phyloP scores from a whole-genome alignment of 129 eudicot species.

The Mikania micrantha region DNA sequence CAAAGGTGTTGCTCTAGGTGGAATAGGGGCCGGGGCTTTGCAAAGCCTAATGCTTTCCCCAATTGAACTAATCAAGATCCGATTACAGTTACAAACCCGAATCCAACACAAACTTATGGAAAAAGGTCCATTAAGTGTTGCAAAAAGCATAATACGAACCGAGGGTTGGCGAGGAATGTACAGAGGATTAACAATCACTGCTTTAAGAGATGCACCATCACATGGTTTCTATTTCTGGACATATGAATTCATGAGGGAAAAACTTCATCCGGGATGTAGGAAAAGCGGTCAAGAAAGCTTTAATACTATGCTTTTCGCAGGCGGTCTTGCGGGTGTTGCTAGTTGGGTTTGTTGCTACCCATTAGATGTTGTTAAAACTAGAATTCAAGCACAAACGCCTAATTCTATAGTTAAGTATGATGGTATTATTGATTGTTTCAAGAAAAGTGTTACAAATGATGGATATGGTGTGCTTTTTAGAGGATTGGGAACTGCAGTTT shows the following conservation, averaged over 20 bases:
- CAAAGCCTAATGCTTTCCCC: constrained; percentile 84
- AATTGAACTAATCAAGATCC: constrained; percentile 80
- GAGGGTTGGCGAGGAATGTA: constrained; percentile 66
- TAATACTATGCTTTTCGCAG: constrained; percentile 74
- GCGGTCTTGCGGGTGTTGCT: constrained; percentile 89
- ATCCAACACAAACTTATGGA: constrained; percentile 10
- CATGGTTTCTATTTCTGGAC: constrained; percentile 84
- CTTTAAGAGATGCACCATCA: constrained; percentile 74
- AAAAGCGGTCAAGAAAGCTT: constrained; percentile 64
- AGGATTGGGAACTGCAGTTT: constrained; percentile 77
- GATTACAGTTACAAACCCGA: constrained; percentile 55
- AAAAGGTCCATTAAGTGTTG: constrained; percentile 52
- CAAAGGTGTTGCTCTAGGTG: constrained; percentile 67
- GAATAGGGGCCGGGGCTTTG: constrained; percentile 76
- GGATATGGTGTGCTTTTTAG: constrained; percentile 61
- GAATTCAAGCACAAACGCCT: constrained; percentile 62
- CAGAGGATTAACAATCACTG: constrained; percentile 70
- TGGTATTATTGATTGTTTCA: constrained; percentile 69
- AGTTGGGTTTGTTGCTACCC: constrained; percentile 93
- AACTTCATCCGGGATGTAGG: constrained; percentile 81
- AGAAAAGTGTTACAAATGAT: constrained; percentile 53
- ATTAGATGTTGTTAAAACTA: constrained; percentile 74
- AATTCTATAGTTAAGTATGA: constrained; percentile 30
- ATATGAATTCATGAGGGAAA: constrained; percentile 68
- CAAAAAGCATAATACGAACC: constrained; percentile 34